These are phyloP conservation scores for Phytophthora chlamydospora DNA, from an alignment of 352 stramenopile species.

Conservation along the genomic window DNA sequence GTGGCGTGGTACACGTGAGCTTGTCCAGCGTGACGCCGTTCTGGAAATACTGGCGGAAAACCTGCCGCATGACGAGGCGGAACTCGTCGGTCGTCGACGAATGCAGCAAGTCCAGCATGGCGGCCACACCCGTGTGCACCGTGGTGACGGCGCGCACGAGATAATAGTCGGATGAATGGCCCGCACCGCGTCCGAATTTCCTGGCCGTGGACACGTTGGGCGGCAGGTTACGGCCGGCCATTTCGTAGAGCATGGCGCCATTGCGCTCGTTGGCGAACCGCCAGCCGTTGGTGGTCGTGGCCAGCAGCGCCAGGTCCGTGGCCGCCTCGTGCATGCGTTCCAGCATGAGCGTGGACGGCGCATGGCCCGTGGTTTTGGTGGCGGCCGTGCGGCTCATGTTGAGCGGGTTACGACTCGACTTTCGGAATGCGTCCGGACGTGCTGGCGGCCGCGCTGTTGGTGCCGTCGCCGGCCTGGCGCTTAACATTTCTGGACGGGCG, in stretches of 20 bases:
- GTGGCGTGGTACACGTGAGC: conserved; percentile 63
- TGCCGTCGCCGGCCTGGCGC: conserved; percentile 19
- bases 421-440: conserved; percentile 41
- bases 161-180: conserved; percentile 67
- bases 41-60: conserved; percentile 65
- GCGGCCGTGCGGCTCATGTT: conserved; percentile 57
- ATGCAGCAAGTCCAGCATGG: conserved; percentile 54
- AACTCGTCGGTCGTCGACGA: conserved; percentile 53
- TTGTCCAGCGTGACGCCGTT: conserved; percentile 63
- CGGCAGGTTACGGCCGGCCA: conserved; percentile 57
- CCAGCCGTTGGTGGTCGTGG: conserved; percentile 52
- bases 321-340: conserved; percentile 66
- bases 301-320: conserved; percentile 57
- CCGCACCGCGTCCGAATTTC: conserved; percentile 55
- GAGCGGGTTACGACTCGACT: conserved; percentile 44
- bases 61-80: conserved; percentile 57
- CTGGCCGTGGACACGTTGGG: conserved; percentile 41
- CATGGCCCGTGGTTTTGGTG: conserved; percentile 56
- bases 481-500: conserved; percentile 38
- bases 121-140: conserved; percentile 48
- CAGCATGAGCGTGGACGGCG: conserved; percentile 66
- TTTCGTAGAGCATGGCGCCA: conserved; percentile 64
- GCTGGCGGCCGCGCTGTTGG: conserved; percentile 9
- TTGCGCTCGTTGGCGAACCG: conserved; percentile 58
- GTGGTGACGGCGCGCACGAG: conserved; percentile 69